Evolutionary conservation across 106 monocot genomes (phyloP).

Genomic region (Apostasia shenzhenica): DNA sequence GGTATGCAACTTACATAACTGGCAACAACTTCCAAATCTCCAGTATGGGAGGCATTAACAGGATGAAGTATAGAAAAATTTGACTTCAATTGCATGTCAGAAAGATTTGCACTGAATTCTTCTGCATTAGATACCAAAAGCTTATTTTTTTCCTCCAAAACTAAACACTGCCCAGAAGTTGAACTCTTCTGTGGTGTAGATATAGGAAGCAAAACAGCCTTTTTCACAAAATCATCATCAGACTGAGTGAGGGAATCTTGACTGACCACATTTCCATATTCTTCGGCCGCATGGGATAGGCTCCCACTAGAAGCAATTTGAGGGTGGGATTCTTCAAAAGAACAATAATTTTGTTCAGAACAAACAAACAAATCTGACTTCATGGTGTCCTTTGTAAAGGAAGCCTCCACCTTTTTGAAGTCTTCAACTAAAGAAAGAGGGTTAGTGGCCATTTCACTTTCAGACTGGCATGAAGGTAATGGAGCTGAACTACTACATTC

Average conservation of each 20-base stretch:
- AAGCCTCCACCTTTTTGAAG: constrained; percentile 18
- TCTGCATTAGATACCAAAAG: constrained; percentile 14
- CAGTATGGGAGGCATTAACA: constrained; percentile 5
- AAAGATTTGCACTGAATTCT: constrained; percentile 2
- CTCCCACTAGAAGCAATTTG: constrained; percentile 4
- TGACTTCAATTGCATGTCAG: constrained; percentile 6
- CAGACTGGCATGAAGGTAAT: constrained; percentile 35
- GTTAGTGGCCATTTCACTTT: constrained; percentile 26
- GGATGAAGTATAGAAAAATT: constrained; percentile 4
- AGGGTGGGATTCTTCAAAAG: neutral
- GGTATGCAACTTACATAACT: constrained; percentile 12
- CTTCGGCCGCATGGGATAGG: constrained; percentile 3
- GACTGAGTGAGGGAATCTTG: constrained; percentile 9
- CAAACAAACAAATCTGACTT: constrained; percentile 8
- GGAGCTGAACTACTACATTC: constrained; percentile 39
- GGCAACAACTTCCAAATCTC: constrained; percentile 15
- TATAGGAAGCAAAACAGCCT: constrained; percentile 8
- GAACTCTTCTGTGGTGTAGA: constrained; percentile 6
- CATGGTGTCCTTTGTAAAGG: constrained; percentile 13
- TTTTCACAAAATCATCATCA: too few relatives aligned
- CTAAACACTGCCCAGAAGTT: neutral
- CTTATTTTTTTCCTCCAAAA: neutral
- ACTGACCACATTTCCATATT: constrained; percentile 11
- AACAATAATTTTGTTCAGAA: constrained; percentile 15
- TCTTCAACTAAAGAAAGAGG: constrained; percentile 17